These are phyloP conservation scores for Alternaria triticina DNA, from an alignment of 2,329 filamentous ascomycete species.

Conservation along the genomic window DNA sequence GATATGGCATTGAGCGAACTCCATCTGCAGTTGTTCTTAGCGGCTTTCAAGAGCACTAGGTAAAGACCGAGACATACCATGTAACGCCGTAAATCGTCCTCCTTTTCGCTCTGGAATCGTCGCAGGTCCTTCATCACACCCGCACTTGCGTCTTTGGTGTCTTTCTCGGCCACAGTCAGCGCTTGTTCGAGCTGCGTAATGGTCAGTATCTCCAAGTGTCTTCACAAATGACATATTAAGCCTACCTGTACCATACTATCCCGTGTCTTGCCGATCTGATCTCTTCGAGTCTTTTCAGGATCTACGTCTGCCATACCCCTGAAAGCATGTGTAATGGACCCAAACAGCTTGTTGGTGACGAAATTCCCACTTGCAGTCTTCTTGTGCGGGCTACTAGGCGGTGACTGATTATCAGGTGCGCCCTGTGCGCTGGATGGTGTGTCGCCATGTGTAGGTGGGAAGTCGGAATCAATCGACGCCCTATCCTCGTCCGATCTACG, in stretches of 20 bases:
- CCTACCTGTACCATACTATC: conserved; percentile 70
- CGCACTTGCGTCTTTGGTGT: conserved; percentile 89
- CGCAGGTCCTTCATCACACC: conserved; percentile 90
- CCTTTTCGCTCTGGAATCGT: conserved; percentile 93
- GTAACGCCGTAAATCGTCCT: conserved; percentile 89
- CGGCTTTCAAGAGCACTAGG: not conserved
- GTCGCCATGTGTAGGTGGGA: conserved; percentile 86
- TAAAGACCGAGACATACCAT: conserved; percentile 72
- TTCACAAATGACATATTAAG: not conserved
- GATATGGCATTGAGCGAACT: conserved; percentile 89
- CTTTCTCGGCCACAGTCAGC: conserved; percentile 82
- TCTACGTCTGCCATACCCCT: conserved; percentile 97
- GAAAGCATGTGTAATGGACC: conserved; percentile 91
- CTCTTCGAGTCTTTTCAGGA: conserved; percentile 87
- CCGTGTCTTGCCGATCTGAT: conserved; percentile 93
- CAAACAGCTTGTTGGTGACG: conserved; percentile 92
- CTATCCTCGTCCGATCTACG: conserved; percentile 72
- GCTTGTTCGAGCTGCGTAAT: conserved; percentile 78
- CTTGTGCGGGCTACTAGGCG: conserved; percentile 62
- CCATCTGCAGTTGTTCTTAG: conserved; percentile 64
- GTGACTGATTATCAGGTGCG: conserved; percentile 55
- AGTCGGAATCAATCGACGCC: conserved; percentile 93
- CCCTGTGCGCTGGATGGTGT: conserved; percentile 73
- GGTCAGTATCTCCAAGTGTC: not conserved
- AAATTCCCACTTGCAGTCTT: conserved; percentile 83